Evolutionary conservation across 306 rosid species (phyloP), one percentile per base, ranked within the genome.

Genomic region (Sophora flavescens): DNA sequence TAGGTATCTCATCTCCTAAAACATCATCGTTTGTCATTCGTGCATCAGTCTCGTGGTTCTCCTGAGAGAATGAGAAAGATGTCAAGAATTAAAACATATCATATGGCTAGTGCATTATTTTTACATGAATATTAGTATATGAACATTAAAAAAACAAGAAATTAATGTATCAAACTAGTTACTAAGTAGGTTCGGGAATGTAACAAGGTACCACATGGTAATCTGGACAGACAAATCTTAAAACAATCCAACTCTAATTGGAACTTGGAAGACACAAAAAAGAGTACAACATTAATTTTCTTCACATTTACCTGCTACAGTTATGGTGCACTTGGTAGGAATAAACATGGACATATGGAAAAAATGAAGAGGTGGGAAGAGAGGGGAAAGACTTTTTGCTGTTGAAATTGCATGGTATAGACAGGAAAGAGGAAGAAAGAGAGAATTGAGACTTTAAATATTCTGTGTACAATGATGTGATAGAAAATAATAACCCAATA

Each of bases 1-100:
- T 22, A 41, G 99, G 98, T 86, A 96, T 93, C 90, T 96, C 99
- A 86, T 92, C 98, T 50, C 99, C 99, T 85, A 96, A 87, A 63
- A 96, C 78, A 82, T 96, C 99, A 83, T 96, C 99, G 79, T 92
- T 96, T 60, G 99, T 89, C 99, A 96, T 87, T 44, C 73, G 80
- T 48, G 75, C 45, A 65, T 82, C 82, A n/a, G 72, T 63, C 59
- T 96, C 98, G 57, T 59, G 86, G 80, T 75, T 88, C 83, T 91
- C 97, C 99, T 92, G 83, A 61, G 78, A 75, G 50, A 69, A 74
- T 35, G 61, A 8, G 53, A 11, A 68, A 69, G 22, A 63, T 53
- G 65, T 58, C 52, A 66, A 68, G 62, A 62, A 60, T 42, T 16
- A 71, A 72, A 80, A 77, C 59, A 73, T 14, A 35, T 9, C 17